Evolutionary conservation across 2,329 filamentous ascomycete genomes (phyloP), one percentile per base, ranked within the genome.

Genomic region (Didymosphaeria variabile): DNA sequence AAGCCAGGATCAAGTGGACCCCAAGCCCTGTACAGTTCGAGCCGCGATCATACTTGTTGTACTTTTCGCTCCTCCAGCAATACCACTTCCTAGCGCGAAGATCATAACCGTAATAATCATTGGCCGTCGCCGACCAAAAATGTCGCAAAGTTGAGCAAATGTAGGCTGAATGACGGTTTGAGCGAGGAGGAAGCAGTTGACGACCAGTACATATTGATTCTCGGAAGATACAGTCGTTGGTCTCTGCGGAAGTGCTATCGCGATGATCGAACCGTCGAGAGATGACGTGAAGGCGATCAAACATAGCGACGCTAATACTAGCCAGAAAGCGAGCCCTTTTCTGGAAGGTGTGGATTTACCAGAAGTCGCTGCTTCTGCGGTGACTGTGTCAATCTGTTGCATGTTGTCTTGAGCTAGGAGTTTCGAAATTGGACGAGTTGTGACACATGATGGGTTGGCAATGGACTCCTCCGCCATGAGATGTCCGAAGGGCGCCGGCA

Each of bases 1-100:
- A 66, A 42, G 7, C 69, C 70, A 10, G 57, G 21, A 1, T 56
- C 61, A 17, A 69, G 31, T 0, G 61, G 71, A 77, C 0, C 82
- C 83, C 7, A 82, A 63, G 9, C 87, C 86, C 61, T 88, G 85
- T 5, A 88, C 72, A 0, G 79, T 79, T 2, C 86, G 80, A 13
- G 83, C 84, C 61, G 77, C 81, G 29, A 90, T 85, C 2, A 90
- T 74, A 72, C 81, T 82, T 0, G 60, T 67, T 2, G 73, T 74
- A n/a, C 61, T 79, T 0, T 61, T 76, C 0, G 86, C 83, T 0
- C 80, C 82, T 3, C 84, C 86, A 26, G 76, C 79, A 7, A 88
- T 74, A 0, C 81, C 83, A 57, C 84, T 85, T 0, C 86, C 86
- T 0, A 87, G 67, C 0, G 77, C 75, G 61, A 86, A 87, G 1